Base-by-base conservation (phyloP, 1,284 basidiomycete species). In the Pyrrhoderma lamaoense region DNA sequence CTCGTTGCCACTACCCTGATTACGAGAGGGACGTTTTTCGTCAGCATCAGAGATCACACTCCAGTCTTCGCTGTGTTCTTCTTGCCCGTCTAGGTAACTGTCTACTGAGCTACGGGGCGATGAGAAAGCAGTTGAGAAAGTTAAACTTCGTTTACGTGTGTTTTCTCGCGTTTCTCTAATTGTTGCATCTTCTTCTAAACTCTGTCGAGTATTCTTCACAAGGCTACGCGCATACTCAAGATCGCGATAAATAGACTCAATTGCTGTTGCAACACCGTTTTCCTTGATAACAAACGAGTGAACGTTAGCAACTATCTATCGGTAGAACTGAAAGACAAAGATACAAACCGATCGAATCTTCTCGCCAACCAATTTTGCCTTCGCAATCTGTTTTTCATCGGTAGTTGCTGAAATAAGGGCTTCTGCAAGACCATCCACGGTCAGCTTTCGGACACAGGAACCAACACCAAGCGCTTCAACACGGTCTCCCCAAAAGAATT, bases 401-500 rank as follows among this genome's bases (percentile, higher is more conserved):
- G 84, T 89, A 3, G 95, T 97, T 4, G 93, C 95, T 42, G 73
- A 67, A 23, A 73, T 62, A 27, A 99, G 72, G 0, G 95, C 95
- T 3, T 86, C 80, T 7, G 85, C 76, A 44, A 99, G 71, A 43
- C 69, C 72, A 11, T 90, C 81, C 3, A 84, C 82, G 13, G 89
- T 93, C 48, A 98, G 73, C 65, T 93, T 92, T 57, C 88, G 80
- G 37, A 97, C 83, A 49, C 85, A 80, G 34, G 82, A 76, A 25
- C 95, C 95, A 44, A 97, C 83, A 36, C 93, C 93, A 34, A 99
- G 76, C 2, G 89, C 89, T 66, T 97, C 93, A 18, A 95, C 89
- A 22, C 93, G 85, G 68, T 93, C 90, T 3, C 89, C 91, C 91
- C 93, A 98, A 69, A 98, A 97, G 67, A 87, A 93, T 63, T 99